Base-by-base conservation (phyloP, 23 red algal species). In the Gracilaria vermiculophylla region DNA sequence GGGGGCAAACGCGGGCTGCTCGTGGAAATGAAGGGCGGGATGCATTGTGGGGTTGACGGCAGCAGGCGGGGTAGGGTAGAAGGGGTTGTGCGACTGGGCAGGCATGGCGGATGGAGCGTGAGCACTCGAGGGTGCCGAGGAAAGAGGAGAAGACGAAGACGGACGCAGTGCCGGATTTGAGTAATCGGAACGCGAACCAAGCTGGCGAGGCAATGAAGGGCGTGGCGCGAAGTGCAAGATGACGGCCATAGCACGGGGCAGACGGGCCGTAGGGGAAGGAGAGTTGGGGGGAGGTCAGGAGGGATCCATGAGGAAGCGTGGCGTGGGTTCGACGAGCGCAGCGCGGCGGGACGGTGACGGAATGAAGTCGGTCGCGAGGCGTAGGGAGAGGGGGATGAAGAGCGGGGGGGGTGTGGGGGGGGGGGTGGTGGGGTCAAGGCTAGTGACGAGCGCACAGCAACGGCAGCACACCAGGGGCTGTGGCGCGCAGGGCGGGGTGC, bases 231-330 rank as follows among this genome's bases (percentile, higher is more conserved):
- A 55, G 54, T 60, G 78, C 39, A 64, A 55, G 39, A 36, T 64
- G 78, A 55, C 78, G 53, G 78, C 78, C 67, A 62, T 82, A 82
- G 78, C 78, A 64, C 43, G 55, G 78, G 27, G 53, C 24, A 20
- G 23, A 47, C 2, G 54, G 78, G 78, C 24, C 34, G 15, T 19
- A 42, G 5, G 55, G 78, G 34, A 16, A 21, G 55, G 55, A 55
- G 37, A 20, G 21, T 17, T 17, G 40, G 60, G 54, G 77, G 78
- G 28, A 25, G 35, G 78, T 64, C 54, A 64, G 36, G 78, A 82
- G 20, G 60, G 78, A 82, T 47, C 54, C 54, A 62, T 57, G 55
- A 10, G 49, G 39, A 25, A 66, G 42, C 12, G 28, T 4, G 71
- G 19, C 19, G 24, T 47, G 42, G 56, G n/a, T n/a, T n/a, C 8